phyloP scores from a whole-genome alignment of 2,329 filamentous ascomycete genomes.

The Blastomyces silverae region DNA sequence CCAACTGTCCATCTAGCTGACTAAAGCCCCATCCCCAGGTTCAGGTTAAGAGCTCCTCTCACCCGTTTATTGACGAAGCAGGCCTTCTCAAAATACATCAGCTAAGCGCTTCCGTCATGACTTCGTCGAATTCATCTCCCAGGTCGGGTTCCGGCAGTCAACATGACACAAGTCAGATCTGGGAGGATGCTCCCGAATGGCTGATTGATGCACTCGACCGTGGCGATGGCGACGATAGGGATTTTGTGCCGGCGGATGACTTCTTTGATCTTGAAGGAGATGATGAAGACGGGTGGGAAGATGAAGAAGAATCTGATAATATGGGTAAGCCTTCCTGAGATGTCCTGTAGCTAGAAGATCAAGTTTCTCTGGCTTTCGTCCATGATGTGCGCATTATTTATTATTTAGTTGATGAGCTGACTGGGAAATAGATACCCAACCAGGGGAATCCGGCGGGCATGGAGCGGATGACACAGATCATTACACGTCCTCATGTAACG shows the following conservation, averaged over 20 bases:
- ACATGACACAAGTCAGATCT: not conserved
- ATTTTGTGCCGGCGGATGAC: constrained; percentile 42
- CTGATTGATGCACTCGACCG: not conserved
- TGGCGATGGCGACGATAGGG: constrained; percentile 37
- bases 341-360: not conserved
- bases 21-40: not conserved
- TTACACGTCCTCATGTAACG: not conserved
- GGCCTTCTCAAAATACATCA: not conserved
- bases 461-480: not conserved
- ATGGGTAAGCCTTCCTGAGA: not conserved
- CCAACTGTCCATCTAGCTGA: not conserved
- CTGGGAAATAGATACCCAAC: not conserved
- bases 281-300: constrained; percentile 22
- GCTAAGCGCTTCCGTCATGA: constrained; percentile 1
- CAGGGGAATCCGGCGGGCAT: not conserved
- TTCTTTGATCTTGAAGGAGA: constrained; percentile 33
- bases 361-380: not conserved
- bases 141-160: constrained; percentile 1
- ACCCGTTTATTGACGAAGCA: not conserved
- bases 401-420: not conserved
- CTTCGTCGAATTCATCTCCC: not conserved
- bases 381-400: not conserved
- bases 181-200: constrained; percentile 2
- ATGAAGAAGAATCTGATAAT: constrained; percentile 1
- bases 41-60: not conserved